phyloP scores from a whole-genome alignment of 2,329 filamentous ascomycete genomes.

The Xylariales sp. region DNA sequence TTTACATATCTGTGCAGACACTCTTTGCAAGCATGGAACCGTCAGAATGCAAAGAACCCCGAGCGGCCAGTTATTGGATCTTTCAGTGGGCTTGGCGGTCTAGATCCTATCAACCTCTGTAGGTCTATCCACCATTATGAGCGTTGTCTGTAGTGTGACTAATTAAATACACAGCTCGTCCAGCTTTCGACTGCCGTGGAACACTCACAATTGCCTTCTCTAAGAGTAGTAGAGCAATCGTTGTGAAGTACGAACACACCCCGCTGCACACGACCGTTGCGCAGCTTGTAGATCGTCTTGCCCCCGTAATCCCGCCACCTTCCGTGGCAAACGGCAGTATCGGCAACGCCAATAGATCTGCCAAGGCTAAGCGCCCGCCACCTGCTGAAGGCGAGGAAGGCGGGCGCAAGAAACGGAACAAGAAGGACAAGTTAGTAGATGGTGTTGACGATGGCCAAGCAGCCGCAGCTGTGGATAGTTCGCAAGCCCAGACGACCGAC shows the following conservation, averaged over 20 bases:
- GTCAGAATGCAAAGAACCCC: conserved; percentile 38
- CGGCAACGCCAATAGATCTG: conserved; percentile 12
- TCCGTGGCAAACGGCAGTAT: conserved; percentile 21
- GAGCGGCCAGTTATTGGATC: conserved; percentile 40
- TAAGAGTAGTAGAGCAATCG: conserved; percentile 40
- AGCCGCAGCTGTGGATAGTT: conserved; percentile 7
- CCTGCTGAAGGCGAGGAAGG: conserved; percentile 22
- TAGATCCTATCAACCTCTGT: conserved; percentile 42
- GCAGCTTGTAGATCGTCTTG: conserved; percentile 42
- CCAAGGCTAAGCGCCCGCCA: conserved; percentile 20
- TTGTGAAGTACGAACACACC: conserved; percentile 52
- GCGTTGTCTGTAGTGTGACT: conserved; percentile 7
- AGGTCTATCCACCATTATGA: too few relatives aligned
- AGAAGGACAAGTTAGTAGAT: conserved; percentile 19
- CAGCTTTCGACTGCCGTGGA: conserved; percentile 56
- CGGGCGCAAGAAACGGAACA: conserved; percentile 23
- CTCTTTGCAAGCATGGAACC: conserved; percentile 47
- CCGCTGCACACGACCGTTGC: conserved; percentile 52
- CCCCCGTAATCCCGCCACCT: conserved; percentile 34
- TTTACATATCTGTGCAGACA: conserved; percentile 50
- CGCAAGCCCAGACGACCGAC: conserved; percentile 11
- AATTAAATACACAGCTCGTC: conserved; percentile 38
- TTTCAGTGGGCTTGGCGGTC: conserved; percentile 41
- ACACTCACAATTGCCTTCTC: conserved; percentile 45
- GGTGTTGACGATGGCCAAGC: conserved; percentile 12